Conservation (phyloP, 192 early-diverging fungal genomes). For the Coemansia sp. region DNA sequence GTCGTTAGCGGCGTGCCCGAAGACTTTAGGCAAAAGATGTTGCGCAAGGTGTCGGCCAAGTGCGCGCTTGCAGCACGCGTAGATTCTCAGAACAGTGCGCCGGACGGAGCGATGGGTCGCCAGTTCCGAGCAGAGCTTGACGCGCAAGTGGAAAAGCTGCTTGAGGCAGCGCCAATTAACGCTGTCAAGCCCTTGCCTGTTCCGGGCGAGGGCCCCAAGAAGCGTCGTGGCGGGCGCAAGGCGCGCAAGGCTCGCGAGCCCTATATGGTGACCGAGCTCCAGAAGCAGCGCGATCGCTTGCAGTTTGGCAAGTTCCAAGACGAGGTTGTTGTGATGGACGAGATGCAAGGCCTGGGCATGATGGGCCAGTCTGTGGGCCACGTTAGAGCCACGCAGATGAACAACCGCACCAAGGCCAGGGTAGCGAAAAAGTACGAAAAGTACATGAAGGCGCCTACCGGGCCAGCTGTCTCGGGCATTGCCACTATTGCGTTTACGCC, state of each 20-base stretch:
- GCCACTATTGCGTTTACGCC: constrained; percentile 94
- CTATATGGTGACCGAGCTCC: constrained; percentile 83
- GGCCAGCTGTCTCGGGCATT: constrained; percentile 72
- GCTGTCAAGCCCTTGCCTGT: constrained; percentile 88
- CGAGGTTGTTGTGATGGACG: constrained; percentile 82
- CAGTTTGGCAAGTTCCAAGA: constrained; percentile 92
- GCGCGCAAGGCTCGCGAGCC: constrained; percentile 83
- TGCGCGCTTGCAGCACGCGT: constrained; percentile 83
- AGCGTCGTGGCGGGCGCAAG: constrained; percentile 88
- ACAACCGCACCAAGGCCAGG: constrained; percentile 69
- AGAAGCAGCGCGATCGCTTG: constrained; percentile 89
- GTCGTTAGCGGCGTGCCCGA: constrained; percentile 68
- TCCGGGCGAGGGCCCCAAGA: constrained; percentile 90
- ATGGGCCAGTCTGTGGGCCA: constrained; percentile 78
- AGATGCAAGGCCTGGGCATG: constrained; percentile 88
- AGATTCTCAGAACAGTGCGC: constrained; percentile 70
- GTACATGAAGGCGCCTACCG: constrained; percentile 47
- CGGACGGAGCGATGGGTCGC: constrained; percentile 76
- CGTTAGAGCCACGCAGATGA: constrained; percentile 74
- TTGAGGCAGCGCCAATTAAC: constrained; percentile 86
- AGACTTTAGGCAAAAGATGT: constrained; percentile 79
- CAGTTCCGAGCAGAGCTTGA: constrained; percentile 80
- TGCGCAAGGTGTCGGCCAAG: constrained; percentile 84
- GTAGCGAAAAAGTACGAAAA: constrained; percentile 61
- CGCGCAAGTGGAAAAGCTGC: constrained; percentile 82